These are phyloP conservation scores for Aspergillus cristatus DNA, from an alignment of 495 filamentous ascomycete genomes.

Conservation along the genomic window DNA sequence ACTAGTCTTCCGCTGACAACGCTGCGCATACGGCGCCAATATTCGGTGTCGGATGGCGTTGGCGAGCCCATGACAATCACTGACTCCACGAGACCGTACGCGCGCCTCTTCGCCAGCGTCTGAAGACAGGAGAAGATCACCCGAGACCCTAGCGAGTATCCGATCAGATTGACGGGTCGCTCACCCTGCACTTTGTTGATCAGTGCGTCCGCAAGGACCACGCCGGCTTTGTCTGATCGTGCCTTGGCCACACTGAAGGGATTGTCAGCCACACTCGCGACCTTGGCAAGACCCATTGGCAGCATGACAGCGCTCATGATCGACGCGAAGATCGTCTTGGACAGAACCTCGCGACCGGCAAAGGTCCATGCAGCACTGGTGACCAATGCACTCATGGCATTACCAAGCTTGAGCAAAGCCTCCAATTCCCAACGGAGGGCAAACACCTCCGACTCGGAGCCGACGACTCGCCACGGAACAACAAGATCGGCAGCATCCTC, in stretches of 20 bases:
- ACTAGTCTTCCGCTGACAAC: conserved; percentile 66
- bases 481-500: conserved; percentile 59
- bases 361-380: conserved; percentile 67
- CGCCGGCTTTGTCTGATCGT: conserved; percentile 78
- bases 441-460: conserved; percentile 64
- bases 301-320: conserved; percentile 62
- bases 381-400: conserved; percentile 61
- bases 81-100: conserved; percentile 80
- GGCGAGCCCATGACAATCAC: conserved; percentile 79
- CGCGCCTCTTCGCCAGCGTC: conserved; percentile 61
- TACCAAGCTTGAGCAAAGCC: conserved; percentile 66
- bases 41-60: conserved; percentile 51
- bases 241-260: conserved; percentile 77
- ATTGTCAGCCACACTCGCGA: conserved; percentile 77
- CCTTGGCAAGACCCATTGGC: conserved; percentile 69
- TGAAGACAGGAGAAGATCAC: conserved; percentile 78
- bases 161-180: conserved; percentile 76
- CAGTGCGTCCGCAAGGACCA: conserved; percentile 76
- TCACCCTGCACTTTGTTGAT: conserved; percentile 85
- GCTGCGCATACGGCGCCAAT: conserved; percentile 61
- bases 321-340: conserved; percentile 66
- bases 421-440: conserved; percentile 79
- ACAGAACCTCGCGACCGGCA: conserved; percentile 68
- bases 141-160: conserved; percentile 85
- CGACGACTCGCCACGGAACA: conserved; percentile 68